phyloP scores from a whole-genome alignment of 371 early-diverging fungal species.

The Batrachochytrium dendrobatidis region DNA sequence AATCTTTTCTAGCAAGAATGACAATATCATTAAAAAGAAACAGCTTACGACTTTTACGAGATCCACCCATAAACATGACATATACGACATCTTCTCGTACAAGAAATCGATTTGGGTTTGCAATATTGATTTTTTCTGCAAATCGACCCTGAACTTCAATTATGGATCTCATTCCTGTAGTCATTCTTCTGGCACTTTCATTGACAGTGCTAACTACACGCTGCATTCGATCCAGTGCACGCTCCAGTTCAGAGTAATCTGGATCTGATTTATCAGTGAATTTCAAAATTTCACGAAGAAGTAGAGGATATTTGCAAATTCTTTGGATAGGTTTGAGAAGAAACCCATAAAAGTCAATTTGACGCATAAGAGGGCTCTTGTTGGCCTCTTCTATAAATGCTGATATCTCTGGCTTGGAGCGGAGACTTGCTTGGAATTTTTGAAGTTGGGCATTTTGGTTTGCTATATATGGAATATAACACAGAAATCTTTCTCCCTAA shows the following conservation, averaged over 20 bases:
- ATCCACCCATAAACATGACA: conserved; percentile 16
- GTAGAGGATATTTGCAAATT: conserved; percentile 94
- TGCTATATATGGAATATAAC: conserved; percentile 8
- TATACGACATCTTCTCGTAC: conserved; percentile 40
- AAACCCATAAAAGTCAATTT: conserved; percentile 46
- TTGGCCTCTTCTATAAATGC: conserved; percentile 26
- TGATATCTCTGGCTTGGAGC: neutral
- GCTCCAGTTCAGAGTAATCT: conserved; percentile 27
- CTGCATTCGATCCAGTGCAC: conserved; percentile 34
- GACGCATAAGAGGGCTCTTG: conserved; percentile 27
- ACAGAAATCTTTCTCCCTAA: conserved; percentile 10
- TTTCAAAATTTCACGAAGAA: conserved; percentile 51
- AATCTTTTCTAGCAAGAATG: conserved; percentile 42
- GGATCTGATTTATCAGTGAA: conserved; percentile 28
- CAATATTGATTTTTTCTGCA: conserved; percentile 37
- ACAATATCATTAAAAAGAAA: conserved; percentile 47
- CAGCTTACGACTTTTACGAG: conserved; percentile 30
- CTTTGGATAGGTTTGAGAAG: conserved; percentile 97
- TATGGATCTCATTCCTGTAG: conserved; percentile 31
- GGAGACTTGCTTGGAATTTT: conserved; percentile 2
- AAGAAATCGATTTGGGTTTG: conserved; percentile 36
- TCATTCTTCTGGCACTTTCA: conserved; percentile 34
- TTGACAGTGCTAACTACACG: conserved; percentile 35
- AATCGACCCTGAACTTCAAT: conserved; percentile 34
- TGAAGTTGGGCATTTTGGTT: neutral